Evolutionary conservation across 768 basidiomycete genomes (phyloP).

Genomic region (Gloeophyllum trabeum): DNA sequence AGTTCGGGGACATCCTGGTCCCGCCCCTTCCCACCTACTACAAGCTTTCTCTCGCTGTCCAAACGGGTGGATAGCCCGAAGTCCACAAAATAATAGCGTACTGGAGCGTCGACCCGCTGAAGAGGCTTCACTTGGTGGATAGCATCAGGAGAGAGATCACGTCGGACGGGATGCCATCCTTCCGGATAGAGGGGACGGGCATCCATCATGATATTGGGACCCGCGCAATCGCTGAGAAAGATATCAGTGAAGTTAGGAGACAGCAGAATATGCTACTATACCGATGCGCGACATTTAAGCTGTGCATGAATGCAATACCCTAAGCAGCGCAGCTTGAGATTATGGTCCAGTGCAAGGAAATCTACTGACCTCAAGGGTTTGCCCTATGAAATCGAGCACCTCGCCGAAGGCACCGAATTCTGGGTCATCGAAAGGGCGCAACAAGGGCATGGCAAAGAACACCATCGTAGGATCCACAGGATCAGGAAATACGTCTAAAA

Average conservation of each 20-base stretch:
- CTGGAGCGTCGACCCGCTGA: constrained; percentile 4
- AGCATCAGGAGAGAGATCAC: not conserved
- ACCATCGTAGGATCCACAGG: constrained; percentile 4
- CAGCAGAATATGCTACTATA: not conserved
- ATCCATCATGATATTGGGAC: constrained; percentile 17
- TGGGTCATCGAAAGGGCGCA: constrained; percentile 24
- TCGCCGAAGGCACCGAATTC: constrained; percentile 13
- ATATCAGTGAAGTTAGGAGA: not conserved
- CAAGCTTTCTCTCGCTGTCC: constrained; percentile 8
- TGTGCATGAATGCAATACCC: constrained; percentile 8
- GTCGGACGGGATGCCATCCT: constrained; percentile 9
- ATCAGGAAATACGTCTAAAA: constrained; percentile 13
- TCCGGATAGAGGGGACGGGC: constrained; percentile 6
- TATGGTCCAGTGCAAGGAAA: not conserved
- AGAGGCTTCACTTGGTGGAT: not conserved
- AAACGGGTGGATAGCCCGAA: constrained; percentile 3
- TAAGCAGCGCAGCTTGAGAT: not conserved
- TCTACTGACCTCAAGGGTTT: constrained; percentile 6
- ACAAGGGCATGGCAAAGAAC: constrained; percentile 23
- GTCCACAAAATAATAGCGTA: constrained; percentile 6
- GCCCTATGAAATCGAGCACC: constrained; percentile 7
- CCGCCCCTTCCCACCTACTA: not conserved
- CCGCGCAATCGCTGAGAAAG: constrained; percentile 4
- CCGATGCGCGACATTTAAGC: constrained; percentile 6
- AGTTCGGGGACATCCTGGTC: not conserved